Evolutionary conservation across 306 rosid species (phyloP).

Genomic region (Hippophae gyantsensis): DNA sequence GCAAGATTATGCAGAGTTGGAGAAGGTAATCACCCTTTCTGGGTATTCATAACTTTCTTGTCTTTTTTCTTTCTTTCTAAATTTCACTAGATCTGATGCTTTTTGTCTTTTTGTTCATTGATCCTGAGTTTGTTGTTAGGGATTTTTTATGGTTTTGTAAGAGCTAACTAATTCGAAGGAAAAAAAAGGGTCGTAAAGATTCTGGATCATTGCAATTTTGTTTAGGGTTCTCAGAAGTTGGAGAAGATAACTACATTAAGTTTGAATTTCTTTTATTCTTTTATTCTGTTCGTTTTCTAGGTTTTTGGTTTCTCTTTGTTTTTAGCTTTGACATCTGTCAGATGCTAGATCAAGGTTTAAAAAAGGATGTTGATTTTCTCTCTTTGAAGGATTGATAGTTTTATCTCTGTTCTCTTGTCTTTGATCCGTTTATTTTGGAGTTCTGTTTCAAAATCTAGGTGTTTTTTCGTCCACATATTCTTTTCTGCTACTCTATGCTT

Average conservation of each 20-base stretch:
- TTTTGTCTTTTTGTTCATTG: conserved; percentile 5
- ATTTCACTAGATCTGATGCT: conserved; percentile 38
- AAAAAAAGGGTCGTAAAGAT: too few relatives aligned
- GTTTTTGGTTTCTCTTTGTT: neutral
- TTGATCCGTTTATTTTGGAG: too few relatives aligned
- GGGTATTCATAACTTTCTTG: conserved; percentile 5
- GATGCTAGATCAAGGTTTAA: too few relatives aligned
- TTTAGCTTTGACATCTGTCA: neutral
- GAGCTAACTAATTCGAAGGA: neutral
- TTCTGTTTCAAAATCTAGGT: too few relatives aligned
- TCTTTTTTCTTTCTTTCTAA: conserved; percentile 8
- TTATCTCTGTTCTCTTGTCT: too few relatives aligned
- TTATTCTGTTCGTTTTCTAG: neutral
- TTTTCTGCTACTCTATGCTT: too few relatives aligned
- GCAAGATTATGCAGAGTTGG: conserved; percentile 70
- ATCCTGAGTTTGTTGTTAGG: conserved; percentile 13
- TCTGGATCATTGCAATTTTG: neutral
- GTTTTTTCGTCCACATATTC: too few relatives aligned
- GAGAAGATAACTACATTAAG: conserved; percentile 4
- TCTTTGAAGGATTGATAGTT: too few relatives aligned
- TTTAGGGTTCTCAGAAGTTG: neutral
- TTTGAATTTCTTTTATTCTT: neutral
- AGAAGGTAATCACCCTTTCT: conserved; percentile 39
- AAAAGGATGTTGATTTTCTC: too few relatives aligned
- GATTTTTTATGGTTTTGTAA: conserved; percentile 7